phyloP scores from a whole-genome alignment of 768 basidiomycete genomes.

The Leccinum longicurvipes region DNA sequence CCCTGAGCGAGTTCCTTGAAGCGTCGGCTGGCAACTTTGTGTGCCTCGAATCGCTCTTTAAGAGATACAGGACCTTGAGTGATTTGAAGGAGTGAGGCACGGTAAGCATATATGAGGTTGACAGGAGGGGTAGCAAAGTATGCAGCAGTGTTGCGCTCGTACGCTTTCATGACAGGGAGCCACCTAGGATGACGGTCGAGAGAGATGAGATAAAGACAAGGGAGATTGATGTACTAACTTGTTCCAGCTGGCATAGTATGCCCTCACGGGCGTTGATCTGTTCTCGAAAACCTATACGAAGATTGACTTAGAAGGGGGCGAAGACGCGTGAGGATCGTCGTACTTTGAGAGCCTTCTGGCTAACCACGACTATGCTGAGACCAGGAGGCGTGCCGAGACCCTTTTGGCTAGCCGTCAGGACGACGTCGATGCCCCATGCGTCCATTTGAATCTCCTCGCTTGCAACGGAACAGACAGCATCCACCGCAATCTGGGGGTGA shows the following conservation, averaged over 20 bases:
- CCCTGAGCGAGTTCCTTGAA: slow-evolving; percentile 64
- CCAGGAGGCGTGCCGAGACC: slow-evolving; percentile 94
- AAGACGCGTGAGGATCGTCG: background rate
- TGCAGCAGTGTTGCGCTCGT: slow-evolving; percentile 74
- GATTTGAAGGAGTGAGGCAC: slow-evolving; percentile 75
- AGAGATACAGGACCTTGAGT: slow-evolving; percentile 60
- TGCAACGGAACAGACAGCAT: slow-evolving; percentile 96
- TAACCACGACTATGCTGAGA: slow-evolving; percentile 80
- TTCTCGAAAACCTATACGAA: slow-evolving; percentile 9
- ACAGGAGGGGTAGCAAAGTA: slow-evolving; percentile 97
- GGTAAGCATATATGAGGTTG: slow-evolving; percentile 90
- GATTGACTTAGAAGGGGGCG: background rate
- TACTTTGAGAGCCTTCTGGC: slow-evolving; percentile 73
- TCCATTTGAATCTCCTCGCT: slow-evolving; percentile 95
- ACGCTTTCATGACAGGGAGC: slow-evolving; percentile 92
- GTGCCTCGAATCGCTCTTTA: slow-evolving; percentile 72
- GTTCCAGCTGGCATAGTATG: slow-evolving; percentile 91
- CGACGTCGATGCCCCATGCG: slow-evolving; percentile 88
- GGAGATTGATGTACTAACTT: slow-evolving; percentile 43
- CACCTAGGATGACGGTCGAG: slow-evolving; percentile 44
- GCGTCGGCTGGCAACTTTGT: slow-evolving; percentile 62
- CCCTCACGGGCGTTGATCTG: slow-evolving; percentile 49
- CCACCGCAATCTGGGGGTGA: slow-evolving; percentile 62
- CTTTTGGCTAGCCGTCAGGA: slow-evolving; percentile 85
- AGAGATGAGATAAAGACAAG: background rate